Evolutionary conservation across 2,329 filamentous ascomycete species (phyloP), one percentile per base, ranked within the genome.

Genomic region (Podosphaera aphanis): DNA sequence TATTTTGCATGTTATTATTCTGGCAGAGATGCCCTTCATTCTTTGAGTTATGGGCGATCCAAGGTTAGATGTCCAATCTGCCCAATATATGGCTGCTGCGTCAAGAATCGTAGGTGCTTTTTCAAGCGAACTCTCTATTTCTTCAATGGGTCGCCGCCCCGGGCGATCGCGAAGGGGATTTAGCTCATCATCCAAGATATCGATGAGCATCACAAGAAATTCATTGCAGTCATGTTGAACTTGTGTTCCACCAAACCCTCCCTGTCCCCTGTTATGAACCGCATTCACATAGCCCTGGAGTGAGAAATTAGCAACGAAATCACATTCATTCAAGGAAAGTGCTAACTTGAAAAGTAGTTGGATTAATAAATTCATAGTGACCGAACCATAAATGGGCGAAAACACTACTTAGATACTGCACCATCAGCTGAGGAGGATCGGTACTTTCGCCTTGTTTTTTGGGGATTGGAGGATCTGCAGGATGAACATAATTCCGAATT

Each of bases 211-310:
- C 40, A 77, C 75, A 52, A 88, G 77, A 53, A 93, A 93, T 56
- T 95, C 90, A 52, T 86, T 81, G 1, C 85, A 80, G 57, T 98
- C 90, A 62, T 95, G 90, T 58, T 95, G 88, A 21, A 40, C 33
- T 20, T 21, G 15, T 20, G 69, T 67, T 36, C 83, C 78, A 13
- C 78, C 82, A 64, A 85, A 90, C 31, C 46, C 36, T 27, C 23
- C 33, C 18, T 19, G 31, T 45, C 38, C 20, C 35, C 47, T 31
- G 29, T 23, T 29, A 21, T 52, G 48, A 23, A 52, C 29, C 29
- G 51, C 43, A 50, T 55, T 53, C 20, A 55, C 52, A 21, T 56
- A 57, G 25, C 40, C 44, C 55, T 57, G 46, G n/a, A 11, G 8
- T 10, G 2, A 20, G 13, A 39, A 41, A 45, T 52, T 41, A 50